Evolutionary conservation across 1,139 yeast genomes (phyloP).

Genomic region (Taphrina populina): DNA sequence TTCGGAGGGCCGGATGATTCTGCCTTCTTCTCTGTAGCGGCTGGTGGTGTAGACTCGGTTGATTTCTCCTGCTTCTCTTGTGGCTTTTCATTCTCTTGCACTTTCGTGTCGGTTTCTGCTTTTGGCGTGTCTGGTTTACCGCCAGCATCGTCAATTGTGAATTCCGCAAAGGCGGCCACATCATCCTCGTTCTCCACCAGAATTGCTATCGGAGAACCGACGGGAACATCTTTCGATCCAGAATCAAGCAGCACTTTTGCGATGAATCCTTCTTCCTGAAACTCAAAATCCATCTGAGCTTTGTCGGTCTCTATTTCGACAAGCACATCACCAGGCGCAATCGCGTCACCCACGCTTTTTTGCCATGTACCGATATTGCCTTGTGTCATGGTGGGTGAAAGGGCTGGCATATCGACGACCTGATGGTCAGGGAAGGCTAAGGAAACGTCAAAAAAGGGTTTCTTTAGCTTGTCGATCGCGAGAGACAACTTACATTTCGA

Average conservation of each 20-base stretch:
- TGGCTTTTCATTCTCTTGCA: conserved; percentile 34
- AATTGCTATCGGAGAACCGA: conserved; percentile 90
- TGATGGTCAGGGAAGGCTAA: conserved; percentile 56
- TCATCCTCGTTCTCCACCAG: conserved; percentile 84
- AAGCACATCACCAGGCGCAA: conserved; percentile 81
- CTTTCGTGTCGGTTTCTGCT: conserved; percentile 23
- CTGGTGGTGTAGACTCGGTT: conserved; percentile 32
- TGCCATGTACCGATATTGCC: conserved; percentile 97
- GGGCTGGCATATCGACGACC: conserved; percentile 83
- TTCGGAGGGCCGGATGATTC: no score
- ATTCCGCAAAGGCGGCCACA: conserved; percentile 82
- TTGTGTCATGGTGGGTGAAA: conserved; percentile 98
- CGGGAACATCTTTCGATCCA: conserved; percentile 87
- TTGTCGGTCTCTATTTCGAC: conserved; percentile 98
- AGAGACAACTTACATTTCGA: conserved; percentile 45
- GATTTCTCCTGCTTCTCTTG: conserved; percentile 29
- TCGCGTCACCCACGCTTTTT: conserved; percentile 76
- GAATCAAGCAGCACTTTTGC: conserved; percentile 86
- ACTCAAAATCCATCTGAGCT: conserved; percentile 98
- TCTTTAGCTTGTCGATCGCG: no score
- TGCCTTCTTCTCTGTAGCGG: conserved; percentile 40
- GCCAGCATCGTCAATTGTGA: conserved; percentile 76
- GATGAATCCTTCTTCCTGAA: conserved; percentile 95
- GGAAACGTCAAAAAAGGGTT: no score
- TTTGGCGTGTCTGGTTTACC: conserved; percentile 35